Conservation (phyloP, 2,329 filamentous ascomycete genomes). For the Calonectria pseudoturangicola region DNA sequence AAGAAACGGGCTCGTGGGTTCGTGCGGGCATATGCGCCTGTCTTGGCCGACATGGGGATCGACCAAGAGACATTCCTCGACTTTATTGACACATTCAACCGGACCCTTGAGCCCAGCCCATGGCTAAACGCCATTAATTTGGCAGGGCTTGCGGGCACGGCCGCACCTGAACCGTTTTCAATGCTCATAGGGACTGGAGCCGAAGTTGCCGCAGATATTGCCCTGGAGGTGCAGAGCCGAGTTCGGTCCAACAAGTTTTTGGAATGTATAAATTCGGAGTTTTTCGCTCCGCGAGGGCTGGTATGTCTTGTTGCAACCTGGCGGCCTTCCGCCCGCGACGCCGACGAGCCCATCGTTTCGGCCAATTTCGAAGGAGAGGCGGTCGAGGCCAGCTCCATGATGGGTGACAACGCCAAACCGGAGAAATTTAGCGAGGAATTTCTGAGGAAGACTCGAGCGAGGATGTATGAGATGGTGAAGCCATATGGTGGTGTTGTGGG, state of each 20-base stretch:
- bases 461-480: conserved; percentile 34
- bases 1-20: conserved; percentile 69
- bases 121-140: conserved; percentile 55
- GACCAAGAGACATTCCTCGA: conserved; percentile 59
- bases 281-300: conserved; percentile 75
- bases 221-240: conserved; percentile 63
- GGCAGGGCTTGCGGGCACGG: conserved; percentile 4
- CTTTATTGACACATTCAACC: conserved; percentile 40
- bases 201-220: conserved; percentile 63
- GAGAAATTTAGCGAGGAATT: conserved; percentile 41
- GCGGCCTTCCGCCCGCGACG: conserved; percentile 62
- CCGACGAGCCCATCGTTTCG: conserved; percentile 38
- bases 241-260: conserved; percentile 72
- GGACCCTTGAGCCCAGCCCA: conserved; percentile 17
- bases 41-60: conserved; percentile 67
- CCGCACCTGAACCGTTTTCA: conserved; percentile 15
- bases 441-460: conserved; percentile 9
- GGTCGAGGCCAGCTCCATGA: background rate
- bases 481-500: conserved; percentile 57
- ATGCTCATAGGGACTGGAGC: conserved; percentile 59
- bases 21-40: conserved; percentile 71
- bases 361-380: conserved; percentile 19
- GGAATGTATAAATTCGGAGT: conserved; percentile 71
- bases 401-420: background rate
- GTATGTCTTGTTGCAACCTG: conserved; percentile 71